Evolutionary conservation across 2,329 filamentous ascomycete species (phyloP), one percentile per base, ranked within the genome.

Genomic region (Clathrospora elynae): DNA sequence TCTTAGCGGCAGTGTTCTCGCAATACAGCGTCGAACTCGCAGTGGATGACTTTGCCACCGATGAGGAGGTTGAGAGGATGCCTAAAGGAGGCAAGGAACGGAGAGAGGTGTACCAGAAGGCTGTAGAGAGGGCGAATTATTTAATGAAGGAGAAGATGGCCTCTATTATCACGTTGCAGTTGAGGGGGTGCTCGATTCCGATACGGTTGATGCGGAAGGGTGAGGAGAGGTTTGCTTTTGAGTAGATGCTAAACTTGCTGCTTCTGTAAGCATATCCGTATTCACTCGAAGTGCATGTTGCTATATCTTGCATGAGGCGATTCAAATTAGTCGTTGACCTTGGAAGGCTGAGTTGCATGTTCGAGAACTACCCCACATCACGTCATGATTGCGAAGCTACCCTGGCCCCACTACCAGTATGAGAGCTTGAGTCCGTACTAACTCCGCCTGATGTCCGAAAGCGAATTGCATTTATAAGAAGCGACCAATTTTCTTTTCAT

Each of bases 91-190:
- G 66, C 10, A 79, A 76, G 19, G 76, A 84, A 62, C 75, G 75
- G 64, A 72, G 71, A 26, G 71, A 66, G 35, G 54, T 87, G 11
- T 91, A 88, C 73, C 67, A 71, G 46, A 80, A 78, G 67, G 86
- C 86, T 23, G 78, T 81, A 57, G 68, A 73, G 16, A 75, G 76
- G 59, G 79, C 80, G 18, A 70, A 78, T 46, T 64, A 72, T 36
- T 75, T 79, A 38, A 62, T 90, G 34, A 70, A 68, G 42, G 71
- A 74, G 20, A 83, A 73, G 10, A 74, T 86, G 55, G 76, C 72
- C 18, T 80, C 79, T n/a, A 69, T 88, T 42, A 77, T 92, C 47
- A 90, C 88, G 46, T 73, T 92, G 54, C 87, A 89, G 71, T 74
- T 92, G 67, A 76, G 68, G 25, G 66, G 83, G 19, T 73, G 73